Conservation (phyloP, 805 yeast species). For the Monosporozyma aquatica region DNA sequence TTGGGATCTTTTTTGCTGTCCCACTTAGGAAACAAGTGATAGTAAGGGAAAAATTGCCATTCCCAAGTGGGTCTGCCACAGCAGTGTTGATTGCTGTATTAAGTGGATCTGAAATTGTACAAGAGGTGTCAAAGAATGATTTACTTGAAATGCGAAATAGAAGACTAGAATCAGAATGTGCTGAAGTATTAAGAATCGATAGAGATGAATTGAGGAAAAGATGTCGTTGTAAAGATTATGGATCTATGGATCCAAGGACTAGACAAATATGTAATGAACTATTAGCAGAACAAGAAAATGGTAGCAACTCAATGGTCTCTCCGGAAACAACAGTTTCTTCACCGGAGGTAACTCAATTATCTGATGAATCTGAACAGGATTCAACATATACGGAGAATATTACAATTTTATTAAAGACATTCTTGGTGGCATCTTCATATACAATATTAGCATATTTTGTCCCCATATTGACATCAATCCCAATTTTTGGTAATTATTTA, state of each 20-base stretch:
- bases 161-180: slow-evolving; percentile 18
- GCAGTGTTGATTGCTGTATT: slow-evolving; percentile 85
- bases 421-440: slow-evolving; percentile 59
- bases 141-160: slow-evolving; percentile 29
- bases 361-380: too few species aligned
- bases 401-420: slow-evolving; percentile 49
- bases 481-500: slow-evolving; percentile 61
- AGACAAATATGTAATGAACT: slow-evolving; percentile 9
- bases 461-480: slow-evolving; percentile 60
- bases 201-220: slow-evolving; percentile 6
- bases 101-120: slow-evolving; percentile 53
- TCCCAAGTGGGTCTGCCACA: slow-evolving; percentile 94
- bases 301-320: not conserved
- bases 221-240: slow-evolving; percentile 5
- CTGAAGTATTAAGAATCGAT: slow-evolving; percentile 20
- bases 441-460: slow-evolving; percentile 64
- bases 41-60: slow-evolving; percentile 76
- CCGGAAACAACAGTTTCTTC: not conserved
- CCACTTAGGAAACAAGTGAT: slow-evolving; percentile 82
- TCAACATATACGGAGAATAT: slow-evolving; percentile 40
- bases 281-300: not conserved
- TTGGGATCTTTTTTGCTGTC: slow-evolving; percentile 92
- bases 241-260: slow-evolving; percentile 13
- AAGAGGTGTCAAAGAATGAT: slow-evolving; percentile 27
- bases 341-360: not conserved